These are phyloP conservation scores for Tuber melanosporum DNA, from an alignment of 495 filamentous ascomycete genomes.

Conservation along the genomic window DNA sequence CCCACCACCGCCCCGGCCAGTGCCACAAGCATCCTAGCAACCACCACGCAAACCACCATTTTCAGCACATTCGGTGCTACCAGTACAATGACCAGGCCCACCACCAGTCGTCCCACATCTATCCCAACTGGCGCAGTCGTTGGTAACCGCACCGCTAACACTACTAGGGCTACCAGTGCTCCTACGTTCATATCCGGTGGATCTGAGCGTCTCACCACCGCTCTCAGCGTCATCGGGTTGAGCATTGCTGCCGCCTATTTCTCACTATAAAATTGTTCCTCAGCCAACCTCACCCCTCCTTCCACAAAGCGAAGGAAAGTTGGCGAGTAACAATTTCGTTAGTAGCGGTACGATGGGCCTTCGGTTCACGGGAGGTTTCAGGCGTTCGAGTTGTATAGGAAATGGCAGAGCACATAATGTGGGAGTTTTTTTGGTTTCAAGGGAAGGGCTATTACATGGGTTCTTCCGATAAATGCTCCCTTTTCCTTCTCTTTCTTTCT, in stretches of 20 bases:
- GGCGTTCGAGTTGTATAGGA: neutral
- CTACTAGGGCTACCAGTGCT: neutral
- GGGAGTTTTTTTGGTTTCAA: neutral
- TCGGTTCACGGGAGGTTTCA: neutral
- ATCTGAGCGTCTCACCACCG: neutral
- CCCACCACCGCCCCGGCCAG: conserved; percentile 3
- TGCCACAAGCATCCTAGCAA: neutral
- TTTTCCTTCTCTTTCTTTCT: neutral
- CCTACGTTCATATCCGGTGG: neutral
- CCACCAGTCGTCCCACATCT: neutral
- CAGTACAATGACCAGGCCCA: neutral
- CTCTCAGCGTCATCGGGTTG: neutral
- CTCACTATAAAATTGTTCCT: neutral
- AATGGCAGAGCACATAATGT: neutral
- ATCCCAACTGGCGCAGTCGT: conserved; percentile 8
- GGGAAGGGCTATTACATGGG: neutral
- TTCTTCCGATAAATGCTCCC: neutral
- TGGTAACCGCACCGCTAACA: neutral
- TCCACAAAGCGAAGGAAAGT: neutral
- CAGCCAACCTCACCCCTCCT: neutral
- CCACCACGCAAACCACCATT: neutral
- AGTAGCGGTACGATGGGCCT: neutral
- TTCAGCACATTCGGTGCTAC: too few relatives aligned
- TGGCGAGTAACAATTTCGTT: neutral
- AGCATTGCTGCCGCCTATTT: neutral